Evolutionary conservation across 345 rosid genomes (phyloP), one percentile per base, ranked within the genome.

Genomic region (Pelargonium nanum): DNA sequence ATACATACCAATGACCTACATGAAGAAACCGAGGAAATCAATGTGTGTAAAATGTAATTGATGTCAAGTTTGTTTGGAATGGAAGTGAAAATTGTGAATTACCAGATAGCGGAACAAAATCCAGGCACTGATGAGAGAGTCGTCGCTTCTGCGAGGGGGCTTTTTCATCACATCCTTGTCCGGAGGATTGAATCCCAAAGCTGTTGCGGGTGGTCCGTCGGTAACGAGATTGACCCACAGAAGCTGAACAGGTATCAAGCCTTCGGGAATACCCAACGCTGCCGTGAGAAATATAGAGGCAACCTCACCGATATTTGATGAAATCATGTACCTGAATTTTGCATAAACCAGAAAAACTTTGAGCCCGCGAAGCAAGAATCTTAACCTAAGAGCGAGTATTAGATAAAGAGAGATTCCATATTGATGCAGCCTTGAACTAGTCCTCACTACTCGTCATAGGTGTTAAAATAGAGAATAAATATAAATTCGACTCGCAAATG

Each of bases 171-270:
- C 77, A 69, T 87, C 97, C 10, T 75, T 87, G 70, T 93, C 99
- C 24, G 97, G 94, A 13, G 99, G 99, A 57, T 93, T 93, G 75
- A 93, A 93, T 59, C 99, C 99, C 55, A 93, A 65, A 57, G 99
- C 99, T 6, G 99, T 93, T 45, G 99, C 99, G 51, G 99, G 97
- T 23, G 99, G 99, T 17, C 99, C 97, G 59, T 93, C 99, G 0
- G 99, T 93, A 21, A 93, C 99, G 22, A 93, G 97, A 74, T 93
- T 93, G 26, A 93, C 99, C 99, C 99, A 93, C 57, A 93, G 87
- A 80, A 93, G 97, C 80, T 93, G 99, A 56, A 93, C 99, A 0
- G 97, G 99, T 22, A 93, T 93, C 96, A 93, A 79, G 67, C 96
- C 99, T 72, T 93, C 99, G 1, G 99, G 99, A 73, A 93, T 93